Conservation (phyloP, 164 flowering plant genomes). For the Saururus chinensis region DNA sequence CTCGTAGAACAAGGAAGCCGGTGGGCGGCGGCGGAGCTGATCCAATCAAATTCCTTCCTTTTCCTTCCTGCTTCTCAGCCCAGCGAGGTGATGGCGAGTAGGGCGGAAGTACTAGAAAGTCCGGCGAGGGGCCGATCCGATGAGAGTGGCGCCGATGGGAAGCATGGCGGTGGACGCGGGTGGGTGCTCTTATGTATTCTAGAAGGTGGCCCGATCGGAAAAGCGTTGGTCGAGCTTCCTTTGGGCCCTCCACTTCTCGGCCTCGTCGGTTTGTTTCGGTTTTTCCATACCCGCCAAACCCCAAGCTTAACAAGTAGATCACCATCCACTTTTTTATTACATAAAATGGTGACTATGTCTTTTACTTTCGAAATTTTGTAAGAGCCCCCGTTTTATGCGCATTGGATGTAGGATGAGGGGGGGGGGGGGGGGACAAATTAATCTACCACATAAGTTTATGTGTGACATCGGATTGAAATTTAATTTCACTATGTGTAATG, state of each 20-base stretch:
- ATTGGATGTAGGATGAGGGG: too few species aligned
- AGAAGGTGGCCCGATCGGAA: background rate
- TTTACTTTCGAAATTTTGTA: too few species aligned
- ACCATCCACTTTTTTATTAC: too few species aligned
- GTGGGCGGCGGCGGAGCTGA: too few species aligned
- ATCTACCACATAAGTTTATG: too few species aligned
- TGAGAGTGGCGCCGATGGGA: too few species aligned
- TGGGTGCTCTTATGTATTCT: background rate
- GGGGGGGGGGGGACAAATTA: too few species aligned
- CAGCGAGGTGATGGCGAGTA: background rate
- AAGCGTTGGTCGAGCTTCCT: background rate
- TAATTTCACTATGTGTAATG: too few species aligned
- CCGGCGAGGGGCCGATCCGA: background rate
- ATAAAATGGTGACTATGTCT: too few species aligned
- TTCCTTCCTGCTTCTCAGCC: background rate
- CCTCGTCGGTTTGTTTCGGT: background rate
- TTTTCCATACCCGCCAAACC: background rate
- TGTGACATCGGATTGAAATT: too few species aligned
- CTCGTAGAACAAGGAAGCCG: background rate
- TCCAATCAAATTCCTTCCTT: background rate
- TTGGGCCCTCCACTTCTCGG: background rate
- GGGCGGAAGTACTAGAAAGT: background rate
- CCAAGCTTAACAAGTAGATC: too few species aligned
- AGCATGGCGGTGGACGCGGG: background rate
- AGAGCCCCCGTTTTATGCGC: too few species aligned